A percentile compares a stretch with the other conserved stretches of the same genome.
These are phyloP conservation scores for Monosporascus sp. DNA, from an alignment of 2,329 filamentous ascomycete species.

Conservation along the genomic window DNA sequence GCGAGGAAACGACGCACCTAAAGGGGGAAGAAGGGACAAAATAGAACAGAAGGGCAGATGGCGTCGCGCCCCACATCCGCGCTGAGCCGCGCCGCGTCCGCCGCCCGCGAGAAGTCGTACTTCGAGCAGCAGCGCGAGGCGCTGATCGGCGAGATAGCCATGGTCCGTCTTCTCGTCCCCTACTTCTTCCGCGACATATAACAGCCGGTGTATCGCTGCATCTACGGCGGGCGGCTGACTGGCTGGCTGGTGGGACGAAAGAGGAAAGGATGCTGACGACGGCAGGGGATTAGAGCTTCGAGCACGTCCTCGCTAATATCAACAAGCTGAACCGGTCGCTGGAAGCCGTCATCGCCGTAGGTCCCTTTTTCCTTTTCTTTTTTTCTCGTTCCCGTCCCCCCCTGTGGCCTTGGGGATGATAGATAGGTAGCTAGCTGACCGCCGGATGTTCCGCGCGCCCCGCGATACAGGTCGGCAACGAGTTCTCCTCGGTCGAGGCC, in stretches of 20 bases:
- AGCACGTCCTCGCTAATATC: constrained; percentile 90
- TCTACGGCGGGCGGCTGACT: no score
- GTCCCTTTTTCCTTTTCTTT: constrained; percentile 20
- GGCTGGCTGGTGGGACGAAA: neutral
- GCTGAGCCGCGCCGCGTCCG: constrained; percentile 6
- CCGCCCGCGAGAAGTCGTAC: constrained; percentile 49
- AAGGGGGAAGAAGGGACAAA: neutral
- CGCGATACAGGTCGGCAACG: constrained; percentile 72
- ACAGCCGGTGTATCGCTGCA: no score
- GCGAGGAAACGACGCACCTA: neutral
- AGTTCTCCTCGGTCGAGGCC: constrained; percentile 94
- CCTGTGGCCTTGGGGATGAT: neutral
- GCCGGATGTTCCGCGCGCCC: neutral
- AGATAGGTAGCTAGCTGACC: neutral
- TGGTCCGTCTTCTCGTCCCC: constrained; percentile 39
- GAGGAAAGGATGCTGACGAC: neutral
- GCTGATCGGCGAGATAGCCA: constrained; percentile 66
- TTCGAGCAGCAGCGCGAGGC: constrained; percentile 73
- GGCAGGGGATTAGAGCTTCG: constrained; percentile 53
- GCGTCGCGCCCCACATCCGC: constrained; percentile 19
- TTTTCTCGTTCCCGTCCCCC: neutral
- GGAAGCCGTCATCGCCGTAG: constrained; percentile 82
- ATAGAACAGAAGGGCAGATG: constrained; percentile 27
- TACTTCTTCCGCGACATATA: no score
- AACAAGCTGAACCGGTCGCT: constrained; percentile 91